Evolutionary conservation across 2,329 filamentous ascomycete species (phyloP), one percentile per base, ranked within the genome.

Genomic region (Septoria petroselini): DNA sequence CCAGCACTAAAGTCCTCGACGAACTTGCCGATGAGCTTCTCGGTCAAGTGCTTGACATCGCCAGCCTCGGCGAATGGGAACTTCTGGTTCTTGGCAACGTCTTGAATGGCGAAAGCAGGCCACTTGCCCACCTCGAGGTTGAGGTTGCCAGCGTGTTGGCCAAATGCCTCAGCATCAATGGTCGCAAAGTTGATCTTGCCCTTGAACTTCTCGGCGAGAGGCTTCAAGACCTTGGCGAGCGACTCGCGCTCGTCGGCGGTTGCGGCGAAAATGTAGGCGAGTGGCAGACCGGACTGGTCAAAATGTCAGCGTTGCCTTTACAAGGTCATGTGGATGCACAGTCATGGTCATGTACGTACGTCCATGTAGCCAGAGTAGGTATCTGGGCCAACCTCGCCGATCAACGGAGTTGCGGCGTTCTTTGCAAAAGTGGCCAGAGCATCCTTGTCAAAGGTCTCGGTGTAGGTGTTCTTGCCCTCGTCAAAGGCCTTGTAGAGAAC

Each of bases 401-500:
- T 85, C 65, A 98, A 78, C 58, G 93, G 93, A 53, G 87, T 95
- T 62, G 91, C 84, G 54, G 90, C 78, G 41, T 82, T 84, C 79
- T 90, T 91, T 71, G 87, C 83, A 74, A 95, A 98, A 61, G 79
- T 79, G 68, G 83, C 81, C 65, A 98, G 89, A 44, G 82, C 81
- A 54, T 91, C 88, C 54, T 79, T 80, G 34, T 89, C 86, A 66
- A 97, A 91, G 71, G 88, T 84, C 62, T 89, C 86, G 15, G 81
- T 76, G 76, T 87, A 95, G 63, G 84, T 77, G 64, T 83, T 82
- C 82, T 95, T 96, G 76, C 91, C 90, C 77, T 97, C 91, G 68
- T 98, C 93, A 66, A 97, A 98, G 53, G 85, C 80, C 82, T 98
- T 97, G 85, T 97, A 97, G 52, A 98, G 82, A 58, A 96, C 88